Conservation (phyloP, 2,329 filamentous ascomycete genomes). For the Thermomyces lanuginosus region DNA sequence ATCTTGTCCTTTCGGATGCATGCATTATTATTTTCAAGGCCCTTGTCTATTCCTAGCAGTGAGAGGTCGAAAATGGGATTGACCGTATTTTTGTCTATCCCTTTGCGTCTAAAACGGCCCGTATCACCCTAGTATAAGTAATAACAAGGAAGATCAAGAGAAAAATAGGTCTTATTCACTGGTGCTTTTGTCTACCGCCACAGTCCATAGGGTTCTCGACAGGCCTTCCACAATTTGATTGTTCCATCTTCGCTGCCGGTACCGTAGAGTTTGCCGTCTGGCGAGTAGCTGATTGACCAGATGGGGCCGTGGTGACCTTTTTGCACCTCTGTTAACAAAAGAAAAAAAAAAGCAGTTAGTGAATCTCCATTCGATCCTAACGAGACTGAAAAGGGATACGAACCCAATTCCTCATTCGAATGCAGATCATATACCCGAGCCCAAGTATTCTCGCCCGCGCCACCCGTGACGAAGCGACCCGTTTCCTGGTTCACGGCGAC, state of each 20-base stretch:
- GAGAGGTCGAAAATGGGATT: too few relatives aligned
- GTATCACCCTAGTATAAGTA: too few relatives aligned
- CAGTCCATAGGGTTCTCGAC: conserved; percentile 46
- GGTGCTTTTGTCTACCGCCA: conserved; percentile 43
- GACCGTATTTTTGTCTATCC: too few relatives aligned
- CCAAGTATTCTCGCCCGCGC: conserved; percentile 74
- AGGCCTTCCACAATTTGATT: conserved; percentile 75
- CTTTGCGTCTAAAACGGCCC: too few relatives aligned
- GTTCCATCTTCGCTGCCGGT: conserved; percentile 95
- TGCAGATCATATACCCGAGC: conserved; percentile 89
- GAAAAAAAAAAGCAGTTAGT: neutral
- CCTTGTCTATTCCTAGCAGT: too few relatives aligned
- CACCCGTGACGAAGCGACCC: conserved; percentile 74
- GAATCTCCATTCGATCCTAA: conserved; percentile 9
- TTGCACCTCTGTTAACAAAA: conserved; percentile 50
- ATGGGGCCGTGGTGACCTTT: conserved; percentile 96
- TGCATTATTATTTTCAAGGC: too few relatives aligned
- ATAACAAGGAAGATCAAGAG: too few relatives aligned
- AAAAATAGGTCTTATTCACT: too few relatives aligned
- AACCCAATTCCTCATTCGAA: conserved; percentile 60
- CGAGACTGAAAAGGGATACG: conserved; percentile 3
- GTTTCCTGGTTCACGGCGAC: conserved; percentile 72
- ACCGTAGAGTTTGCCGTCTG: conserved; percentile 88
- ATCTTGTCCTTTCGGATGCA: too few relatives aligned
- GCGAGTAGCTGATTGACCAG: conserved; percentile 89